Conservation (phyloP, 352 stramenopile species). For the Pythium brachiatum region DNA sequence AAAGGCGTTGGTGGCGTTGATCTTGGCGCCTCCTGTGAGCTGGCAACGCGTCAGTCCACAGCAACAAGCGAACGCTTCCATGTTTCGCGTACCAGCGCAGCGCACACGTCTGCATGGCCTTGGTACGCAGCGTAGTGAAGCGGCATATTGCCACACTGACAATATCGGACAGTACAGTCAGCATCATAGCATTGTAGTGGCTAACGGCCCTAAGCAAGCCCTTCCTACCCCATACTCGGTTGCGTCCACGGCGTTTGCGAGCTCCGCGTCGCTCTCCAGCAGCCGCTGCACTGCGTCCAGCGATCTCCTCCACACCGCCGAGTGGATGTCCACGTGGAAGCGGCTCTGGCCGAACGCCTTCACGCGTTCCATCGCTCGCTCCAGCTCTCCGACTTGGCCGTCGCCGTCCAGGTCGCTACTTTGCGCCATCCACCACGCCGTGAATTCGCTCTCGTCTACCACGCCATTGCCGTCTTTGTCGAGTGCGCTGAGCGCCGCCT, state of each 20-base stretch:
- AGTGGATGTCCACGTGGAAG: conserved; percentile 70
- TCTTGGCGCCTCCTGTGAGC: conserved; percentile 38
- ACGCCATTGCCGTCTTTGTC: conserved; percentile 49
- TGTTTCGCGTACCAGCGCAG: conserved; percentile 32
- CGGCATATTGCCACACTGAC: conserved; percentile 53
- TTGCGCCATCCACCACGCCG: conserved; percentile 49
- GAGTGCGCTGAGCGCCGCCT: conserved; percentile 27
- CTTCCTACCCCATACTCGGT: conserved; percentile 54
- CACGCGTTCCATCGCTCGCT: conserved; percentile 48
- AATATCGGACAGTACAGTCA: neutral
- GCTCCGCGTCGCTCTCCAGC: conserved; percentile 37
- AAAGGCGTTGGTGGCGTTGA: conserved; percentile 50
- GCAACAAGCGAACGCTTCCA: no score
- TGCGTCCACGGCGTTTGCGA: conserved; percentile 38
- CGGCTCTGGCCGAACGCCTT: conserved; percentile 50
- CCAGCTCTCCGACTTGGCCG: conserved; percentile 36
- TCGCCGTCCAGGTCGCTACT: conserved; percentile 39
- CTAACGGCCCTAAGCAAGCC: neutral
- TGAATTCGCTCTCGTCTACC: conserved; percentile 62
- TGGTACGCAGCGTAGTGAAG: conserved; percentile 82
- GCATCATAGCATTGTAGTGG: neutral
- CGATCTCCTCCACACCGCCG: conserved; percentile 51
- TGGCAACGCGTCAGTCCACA: conserved; percentile 23
- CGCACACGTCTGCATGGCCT: conserved; percentile 41
- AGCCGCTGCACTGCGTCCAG: conserved; percentile 44